Percentiles rank a stretch among this genome's conserved stretches.
Conservation (phyloP, 1,139 yeast genomes). For the Wickerhamomyces sp. region DNA sequence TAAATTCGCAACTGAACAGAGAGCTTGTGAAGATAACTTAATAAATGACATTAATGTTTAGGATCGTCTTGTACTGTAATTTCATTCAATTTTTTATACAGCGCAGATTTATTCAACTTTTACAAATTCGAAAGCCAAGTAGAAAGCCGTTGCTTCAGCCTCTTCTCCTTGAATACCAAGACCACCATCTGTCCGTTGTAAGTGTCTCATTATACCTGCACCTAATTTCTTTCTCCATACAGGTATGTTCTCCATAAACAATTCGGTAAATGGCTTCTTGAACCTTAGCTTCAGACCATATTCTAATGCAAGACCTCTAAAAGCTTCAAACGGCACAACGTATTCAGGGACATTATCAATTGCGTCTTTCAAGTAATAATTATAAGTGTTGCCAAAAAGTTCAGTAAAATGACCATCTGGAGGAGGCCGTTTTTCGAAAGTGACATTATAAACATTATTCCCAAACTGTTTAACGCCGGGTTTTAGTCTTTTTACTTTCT, state of each 20-base stretch:
- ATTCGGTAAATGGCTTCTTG: slow-evolving; percentile 75
- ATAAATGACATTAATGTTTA: no score
- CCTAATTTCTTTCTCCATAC: slow-evolving; percentile 55
- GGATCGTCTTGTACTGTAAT: no score
- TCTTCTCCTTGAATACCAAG: slow-evolving; percentile 89
- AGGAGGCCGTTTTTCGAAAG: slow-evolving; percentile 74
- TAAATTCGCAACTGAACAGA: not conserved
- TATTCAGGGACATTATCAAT: slow-evolving; percentile 96
- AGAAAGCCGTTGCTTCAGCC: slow-evolving; percentile 84
- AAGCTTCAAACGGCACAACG: slow-evolving; percentile 92
- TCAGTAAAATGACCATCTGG: slow-evolving; percentile 64
- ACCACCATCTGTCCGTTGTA: slow-evolving; percentile 69
- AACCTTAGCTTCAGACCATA: slow-evolving; percentile 70
- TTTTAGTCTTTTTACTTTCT: slow-evolving; percentile 50
- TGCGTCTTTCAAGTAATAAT: slow-evolving; percentile 83
- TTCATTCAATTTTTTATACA: no score
- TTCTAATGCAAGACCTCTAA: slow-evolving; percentile 79
- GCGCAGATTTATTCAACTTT: slow-evolving; percentile 30
- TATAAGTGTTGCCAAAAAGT: slow-evolving; percentile 81
- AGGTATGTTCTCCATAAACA: slow-evolving; percentile 78
- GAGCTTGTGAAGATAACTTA: no score
- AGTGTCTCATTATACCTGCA: slow-evolving; percentile 63
- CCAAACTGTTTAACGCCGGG: slow-evolving; percentile 67
- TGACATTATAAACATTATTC: slow-evolving; percentile 73
- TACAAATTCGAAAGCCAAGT: slow-evolving; percentile 75